These are phyloP conservation scores for Aspergillus jensenii DNA, from an alignment of 2,329 filamentous ascomycete genomes.

Conservation along the genomic window DNA sequence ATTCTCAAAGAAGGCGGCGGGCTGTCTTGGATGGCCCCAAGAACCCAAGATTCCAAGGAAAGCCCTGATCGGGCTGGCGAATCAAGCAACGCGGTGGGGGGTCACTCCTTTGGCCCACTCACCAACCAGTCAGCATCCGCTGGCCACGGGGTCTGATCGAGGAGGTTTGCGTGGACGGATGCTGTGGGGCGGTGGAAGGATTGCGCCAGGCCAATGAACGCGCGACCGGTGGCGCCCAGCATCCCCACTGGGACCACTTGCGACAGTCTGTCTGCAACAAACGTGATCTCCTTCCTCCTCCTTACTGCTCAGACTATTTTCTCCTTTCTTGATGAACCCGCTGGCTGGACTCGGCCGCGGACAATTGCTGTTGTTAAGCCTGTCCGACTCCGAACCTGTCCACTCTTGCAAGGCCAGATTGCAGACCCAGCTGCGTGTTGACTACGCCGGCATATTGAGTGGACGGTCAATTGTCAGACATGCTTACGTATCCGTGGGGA, in stretches of 20 bases:
- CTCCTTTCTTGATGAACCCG: neutral
- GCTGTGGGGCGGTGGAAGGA: neutral
- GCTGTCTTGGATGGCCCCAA: neutral
- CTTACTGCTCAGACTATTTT: conserved; percentile 7
- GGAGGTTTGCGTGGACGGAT: conserved; percentile 10
- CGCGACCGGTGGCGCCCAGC: neutral
- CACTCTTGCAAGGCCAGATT: too few relatives aligned
- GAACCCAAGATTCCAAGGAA: neutral
- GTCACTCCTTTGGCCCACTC: conserved; percentile 6
- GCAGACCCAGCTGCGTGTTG: neutral
- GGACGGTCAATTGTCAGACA: neutral
- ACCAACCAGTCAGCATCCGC: conserved; percentile 5
- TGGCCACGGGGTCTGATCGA: neutral
- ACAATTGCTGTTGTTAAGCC: too few relatives aligned
- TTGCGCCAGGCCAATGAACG: neutral
- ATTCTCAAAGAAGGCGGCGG: conserved; percentile 10
- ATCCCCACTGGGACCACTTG: neutral
- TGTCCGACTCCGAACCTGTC: too few relatives aligned
- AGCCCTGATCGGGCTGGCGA: conserved; percentile 3
- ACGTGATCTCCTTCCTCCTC: conserved; percentile 4
- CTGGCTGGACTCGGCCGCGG: too few relatives aligned
- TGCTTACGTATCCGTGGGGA: conserved; percentile 6
- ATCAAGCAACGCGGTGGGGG: neutral
- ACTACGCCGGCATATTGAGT: neutral
- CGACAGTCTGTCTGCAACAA: neutral